These are phyloP conservation scores for Penicillium nordicum DNA, from an alignment of 2,329 filamentous ascomycete genomes.

Conservation along the genomic window DNA sequence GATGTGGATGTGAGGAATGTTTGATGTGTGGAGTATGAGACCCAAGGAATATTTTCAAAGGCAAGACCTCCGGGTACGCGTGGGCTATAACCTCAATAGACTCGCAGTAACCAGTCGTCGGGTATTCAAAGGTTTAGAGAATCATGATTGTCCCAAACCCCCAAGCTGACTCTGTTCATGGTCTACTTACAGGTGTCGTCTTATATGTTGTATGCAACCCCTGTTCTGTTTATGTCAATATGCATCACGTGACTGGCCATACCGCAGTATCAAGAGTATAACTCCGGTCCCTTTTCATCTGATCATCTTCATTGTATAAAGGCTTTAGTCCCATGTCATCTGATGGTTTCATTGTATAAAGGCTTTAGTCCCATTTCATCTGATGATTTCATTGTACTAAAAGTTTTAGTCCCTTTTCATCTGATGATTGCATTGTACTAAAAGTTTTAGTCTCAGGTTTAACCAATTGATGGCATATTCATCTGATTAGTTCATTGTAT, in stretches of 20 bases:
- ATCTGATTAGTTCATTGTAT: too few relatives aligned
- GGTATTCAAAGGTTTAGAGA: too few relatives aligned
- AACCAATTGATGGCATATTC: too few relatives aligned
- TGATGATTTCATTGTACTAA: too few relatives aligned
- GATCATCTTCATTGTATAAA: too few relatives aligned
- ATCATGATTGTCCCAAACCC: not conserved
- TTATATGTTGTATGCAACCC: not conserved
- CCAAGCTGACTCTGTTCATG: not conserved
- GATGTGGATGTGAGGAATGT: not conserved
- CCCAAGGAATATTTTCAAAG: not conserved
- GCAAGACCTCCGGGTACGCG: not conserved
- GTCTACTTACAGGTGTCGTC: not conserved
- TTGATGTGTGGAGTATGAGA: slow-evolving; percentile 3
- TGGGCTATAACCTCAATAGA: not conserved
- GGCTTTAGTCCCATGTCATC: too few relatives aligned
- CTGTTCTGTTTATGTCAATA: slow-evolving; percentile 7
- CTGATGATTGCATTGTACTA: too few relatives aligned
- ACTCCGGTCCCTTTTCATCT: too few relatives aligned
- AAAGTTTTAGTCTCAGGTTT: too few relatives aligned
- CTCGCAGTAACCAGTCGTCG: not conserved
- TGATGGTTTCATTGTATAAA: not conserved
- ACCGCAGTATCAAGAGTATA: not conserved
- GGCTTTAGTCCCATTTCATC: too few relatives aligned
- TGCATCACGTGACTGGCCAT: slow-evolving; percentile 2
- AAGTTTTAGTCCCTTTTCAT: too few relatives aligned